Evolutionary conservation across 805 yeast species (phyloP).

Genomic region (Candida tammaniensis): DNA sequence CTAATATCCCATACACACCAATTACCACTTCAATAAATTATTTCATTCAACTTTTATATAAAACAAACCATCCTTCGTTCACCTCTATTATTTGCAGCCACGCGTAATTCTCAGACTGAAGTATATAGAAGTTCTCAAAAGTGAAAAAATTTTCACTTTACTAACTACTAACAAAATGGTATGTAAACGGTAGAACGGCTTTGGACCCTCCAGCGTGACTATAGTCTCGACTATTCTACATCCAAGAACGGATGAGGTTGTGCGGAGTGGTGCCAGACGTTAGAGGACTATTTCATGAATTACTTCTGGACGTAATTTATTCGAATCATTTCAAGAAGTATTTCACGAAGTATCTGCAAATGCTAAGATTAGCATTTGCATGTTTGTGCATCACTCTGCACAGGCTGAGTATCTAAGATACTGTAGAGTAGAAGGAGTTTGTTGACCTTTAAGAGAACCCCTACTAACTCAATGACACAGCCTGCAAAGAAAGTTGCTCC

Average conservation of each 20-base stretch:
- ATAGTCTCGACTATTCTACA: conserved; percentile 5
- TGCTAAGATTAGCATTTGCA: conserved; percentile 22
- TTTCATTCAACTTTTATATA: too few species aligned
- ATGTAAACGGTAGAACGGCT: conserved; percentile 11
- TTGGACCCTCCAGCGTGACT: conserved; percentile 12
- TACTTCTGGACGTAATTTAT: too few species aligned
- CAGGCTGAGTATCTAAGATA: conserved; percentile 44
- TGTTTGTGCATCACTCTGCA: conserved; percentile 41
- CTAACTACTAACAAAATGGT: conserved; percentile 11
- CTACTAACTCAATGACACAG: conserved; percentile 13
- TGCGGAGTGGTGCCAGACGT: conserved; percentile 13
- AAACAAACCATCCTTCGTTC: too few species aligned
- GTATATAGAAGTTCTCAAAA: too few species aligned
- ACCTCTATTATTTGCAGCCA: neutral
- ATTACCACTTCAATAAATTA: too few species aligned
- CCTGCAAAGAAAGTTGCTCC: conserved; percentile 83
- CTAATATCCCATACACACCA: too few species aligned
- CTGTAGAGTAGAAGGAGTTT: conserved; percentile 35
- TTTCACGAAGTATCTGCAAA: too few species aligned
- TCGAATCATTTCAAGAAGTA: too few species aligned
- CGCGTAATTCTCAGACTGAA: conserved; percentile 2
- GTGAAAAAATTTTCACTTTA: conserved; percentile 3
- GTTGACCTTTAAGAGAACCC: conserved; percentile 5
- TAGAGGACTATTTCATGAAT: conserved; percentile 9
- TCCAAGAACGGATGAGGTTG: conserved; percentile 4